These are phyloP conservation scores for Juncus effusus DNA, from an alignment of 176 grass and related monocot species.

Conservation along the genomic window DNA sequence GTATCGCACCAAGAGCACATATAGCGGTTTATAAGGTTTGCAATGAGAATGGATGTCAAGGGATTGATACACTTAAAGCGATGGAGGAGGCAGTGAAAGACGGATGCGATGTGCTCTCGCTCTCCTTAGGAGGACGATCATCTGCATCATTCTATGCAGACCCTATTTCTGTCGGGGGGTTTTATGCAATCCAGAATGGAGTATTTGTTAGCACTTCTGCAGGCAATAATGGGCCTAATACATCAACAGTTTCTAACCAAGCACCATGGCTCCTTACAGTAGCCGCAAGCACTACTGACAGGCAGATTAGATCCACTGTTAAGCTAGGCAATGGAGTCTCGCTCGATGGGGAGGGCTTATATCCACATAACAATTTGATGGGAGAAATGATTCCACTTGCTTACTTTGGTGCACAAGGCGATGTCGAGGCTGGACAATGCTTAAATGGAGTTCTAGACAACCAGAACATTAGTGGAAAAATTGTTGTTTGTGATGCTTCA, in stretches of 20 bases:
- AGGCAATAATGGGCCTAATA: slow-evolving; percentile 16
- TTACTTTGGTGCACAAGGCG: slow-evolving; percentile 7
- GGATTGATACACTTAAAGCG: slow-evolving; percentile 33
- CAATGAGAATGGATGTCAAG: slow-evolving; percentile 24
- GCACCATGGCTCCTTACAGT: slow-evolving; percentile 31
- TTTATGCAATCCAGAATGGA: slow-evolving; percentile 14
- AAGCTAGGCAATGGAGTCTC: slow-evolving; percentile 44
- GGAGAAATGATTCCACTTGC: slow-evolving; percentile 24
- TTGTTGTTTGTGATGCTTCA: slow-evolving; percentile 43
- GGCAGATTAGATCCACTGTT: slow-evolving; percentile 31
- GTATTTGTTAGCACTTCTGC: slow-evolving; percentile 23
- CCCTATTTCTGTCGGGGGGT: slow-evolving; percentile 19
- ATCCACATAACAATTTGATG: not conserved
- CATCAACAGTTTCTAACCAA: slow-evolving; percentile 22
- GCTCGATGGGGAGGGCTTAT: slow-evolving; percentile 38
- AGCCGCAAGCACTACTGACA: slow-evolving; percentile 36
- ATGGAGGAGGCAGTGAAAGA: slow-evolving; percentile 48
- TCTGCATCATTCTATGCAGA: slow-evolving; percentile 40
- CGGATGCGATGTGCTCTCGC: slow-evolving; percentile 62
- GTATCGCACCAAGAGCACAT: slow-evolving; percentile 58
- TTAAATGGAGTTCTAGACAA: slow-evolving; percentile 12
- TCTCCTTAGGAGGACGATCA: slow-evolving; percentile 34
- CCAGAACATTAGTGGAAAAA: slow-evolving; percentile 41
- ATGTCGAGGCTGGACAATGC: slow-evolving; percentile 21
- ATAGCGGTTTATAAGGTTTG: slow-evolving; percentile 53